These are phyloP conservation scores for Mallotus nudiflorus DNA, from an alignment of 345 rosid genomes.

Conservation along the genomic window DNA sequence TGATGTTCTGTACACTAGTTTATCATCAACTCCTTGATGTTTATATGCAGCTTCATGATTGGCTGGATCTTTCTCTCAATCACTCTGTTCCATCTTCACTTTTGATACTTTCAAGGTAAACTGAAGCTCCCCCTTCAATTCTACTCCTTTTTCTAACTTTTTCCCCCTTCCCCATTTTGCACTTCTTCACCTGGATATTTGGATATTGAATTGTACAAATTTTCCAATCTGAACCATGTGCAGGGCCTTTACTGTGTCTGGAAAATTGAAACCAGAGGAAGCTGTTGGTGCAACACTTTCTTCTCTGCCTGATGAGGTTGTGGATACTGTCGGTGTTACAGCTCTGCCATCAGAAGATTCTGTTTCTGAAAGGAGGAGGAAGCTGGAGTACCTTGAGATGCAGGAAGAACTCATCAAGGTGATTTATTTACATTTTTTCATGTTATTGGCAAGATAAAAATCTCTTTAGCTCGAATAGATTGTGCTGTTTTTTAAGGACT, in stretches of 20 bases:
- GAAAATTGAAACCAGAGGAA: slow-evolving; percentile 82
- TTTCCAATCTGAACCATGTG: slow-evolving; percentile 14
- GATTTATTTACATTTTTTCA: slow-evolving; percentile 14
- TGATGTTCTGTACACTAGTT: not conserved
- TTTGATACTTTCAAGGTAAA: slow-evolving; percentile 73
- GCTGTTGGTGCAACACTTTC: slow-evolving; percentile 88
- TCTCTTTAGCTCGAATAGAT: not conserved
- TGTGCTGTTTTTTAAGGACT: slow-evolving; percentile 2
- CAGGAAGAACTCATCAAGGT: slow-evolving; percentile 97
- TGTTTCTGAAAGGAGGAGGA: slow-evolving; percentile 89
- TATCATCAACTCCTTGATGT: slow-evolving; percentile 17
- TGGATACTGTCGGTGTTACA: slow-evolving; percentile 85
- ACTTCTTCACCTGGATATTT: slow-evolving; percentile 8
- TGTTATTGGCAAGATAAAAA: slow-evolving; percentile 2
- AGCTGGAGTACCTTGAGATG: slow-evolving; percentile 85
- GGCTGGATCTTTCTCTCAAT: slow-evolving; percentile 88
- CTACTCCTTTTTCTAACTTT: no score
- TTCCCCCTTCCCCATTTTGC: not conserved
- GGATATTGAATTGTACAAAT: slow-evolving; percentile 6
- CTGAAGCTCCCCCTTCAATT: slow-evolving; percentile 1
- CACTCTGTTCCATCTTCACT: slow-evolving; percentile 89
- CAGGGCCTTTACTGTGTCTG: slow-evolving; percentile 85
- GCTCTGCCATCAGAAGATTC: slow-evolving; percentile 89
- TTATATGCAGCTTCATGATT: slow-evolving; percentile 65
- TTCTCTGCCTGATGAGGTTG: slow-evolving; percentile 96